Base-by-base conservation (phyloP, 306 rosid species). In the Abrus pulchellus region DNA sequence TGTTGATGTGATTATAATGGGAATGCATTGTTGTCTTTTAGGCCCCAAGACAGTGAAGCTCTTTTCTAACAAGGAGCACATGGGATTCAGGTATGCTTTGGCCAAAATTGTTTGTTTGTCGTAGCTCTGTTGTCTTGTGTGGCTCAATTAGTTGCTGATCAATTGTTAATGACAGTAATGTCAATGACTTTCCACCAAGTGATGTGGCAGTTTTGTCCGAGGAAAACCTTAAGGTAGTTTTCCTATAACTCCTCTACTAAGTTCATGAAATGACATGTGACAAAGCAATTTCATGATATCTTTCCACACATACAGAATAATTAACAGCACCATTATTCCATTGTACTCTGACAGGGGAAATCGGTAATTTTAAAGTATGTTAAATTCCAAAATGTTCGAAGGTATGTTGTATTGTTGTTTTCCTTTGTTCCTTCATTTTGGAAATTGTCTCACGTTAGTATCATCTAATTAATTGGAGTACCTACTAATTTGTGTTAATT, bases 1-100 rank as follows among this genome's bases (percentile, higher is more conserved):
- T 60, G 52, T 77, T 75, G 70, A 49, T 52, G 44, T 67, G 53
- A 38, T 80, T 53, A 48, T 60, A 69, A 47, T 34, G 32, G 78
- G 79, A 77, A 11, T 79, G 41, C 81, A 79, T 86, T 83, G 45
- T 87, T 80, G 71, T 72, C 67, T 74, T 76, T 74, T 86, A 93
- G 98, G 98, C 81, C 99, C 99, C 60, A 93, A 90, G 86, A 93
- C 98, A 5, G 93, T 95, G 74, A 95, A 95, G 85, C 87, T 95
- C 64, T 95, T 89, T 74, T 88, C 99, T 63, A 95, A 95, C 91
- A 95, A 82, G 90, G 99, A 95, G 87, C 92, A 95, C 87, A 95
- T 95, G 99, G 99, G 99, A 63, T 95, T 95, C 75, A 91, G 98
- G 99, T 95, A 91, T 77, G 38, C 43, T 61, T 62, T 83, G 13